These are phyloP conservation scores for Phytophthora pluvialis DNA, from an alignment of 352 stramenopile genomes.

Conservation along the genomic window DNA sequence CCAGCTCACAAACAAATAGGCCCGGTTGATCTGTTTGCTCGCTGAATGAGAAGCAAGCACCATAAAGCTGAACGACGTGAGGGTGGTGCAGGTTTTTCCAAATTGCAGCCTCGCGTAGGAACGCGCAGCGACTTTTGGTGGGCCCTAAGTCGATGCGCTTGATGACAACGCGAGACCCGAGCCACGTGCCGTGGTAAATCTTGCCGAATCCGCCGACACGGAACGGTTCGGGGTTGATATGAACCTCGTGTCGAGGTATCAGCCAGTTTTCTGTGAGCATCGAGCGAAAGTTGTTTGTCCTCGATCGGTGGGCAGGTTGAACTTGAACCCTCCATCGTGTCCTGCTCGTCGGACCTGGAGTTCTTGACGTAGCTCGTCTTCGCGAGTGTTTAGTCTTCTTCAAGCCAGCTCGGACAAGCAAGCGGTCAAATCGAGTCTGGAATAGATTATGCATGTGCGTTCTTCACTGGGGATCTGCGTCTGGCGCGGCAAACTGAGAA, in stretches of 20 bases:
- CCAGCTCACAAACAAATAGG: conserved; percentile 24
- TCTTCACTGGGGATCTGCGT: background rate
- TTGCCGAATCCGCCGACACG: conserved; percentile 5
- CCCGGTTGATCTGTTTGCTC: conserved; percentile 12
- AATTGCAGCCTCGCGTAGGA: conserved; percentile 16
- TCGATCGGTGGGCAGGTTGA: conserved; percentile 5
- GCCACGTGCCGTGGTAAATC: conserved; percentile 8
- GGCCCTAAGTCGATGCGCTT: background rate
- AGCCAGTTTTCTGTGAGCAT: background rate
- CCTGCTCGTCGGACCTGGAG: background rate
- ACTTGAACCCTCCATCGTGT: conserved; percentile 13
- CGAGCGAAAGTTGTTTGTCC: background rate
- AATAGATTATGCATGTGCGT: conserved; percentile 15
- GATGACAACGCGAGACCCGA: conserved; percentile 2
- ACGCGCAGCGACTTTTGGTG: background rate
- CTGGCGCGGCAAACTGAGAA: background rate
- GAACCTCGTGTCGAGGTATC: conserved; percentile 1
- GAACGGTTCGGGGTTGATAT: background rate
- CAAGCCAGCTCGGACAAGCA: conserved; percentile 5
- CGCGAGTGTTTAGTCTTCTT: conserved; percentile 11
- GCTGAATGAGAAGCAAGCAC: conserved; percentile 17
- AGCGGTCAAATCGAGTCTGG: conserved; percentile 9
- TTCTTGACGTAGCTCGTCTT: conserved; percentile 3
- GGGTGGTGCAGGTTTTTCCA: conserved; percentile 30
- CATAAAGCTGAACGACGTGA: conserved; percentile 84